Percentiles rank a stretch among this genome's conserved stretches.
Conservation (phyloP, 371 early-diverging fungal species). For the Blakeslea trispora region DNA sequence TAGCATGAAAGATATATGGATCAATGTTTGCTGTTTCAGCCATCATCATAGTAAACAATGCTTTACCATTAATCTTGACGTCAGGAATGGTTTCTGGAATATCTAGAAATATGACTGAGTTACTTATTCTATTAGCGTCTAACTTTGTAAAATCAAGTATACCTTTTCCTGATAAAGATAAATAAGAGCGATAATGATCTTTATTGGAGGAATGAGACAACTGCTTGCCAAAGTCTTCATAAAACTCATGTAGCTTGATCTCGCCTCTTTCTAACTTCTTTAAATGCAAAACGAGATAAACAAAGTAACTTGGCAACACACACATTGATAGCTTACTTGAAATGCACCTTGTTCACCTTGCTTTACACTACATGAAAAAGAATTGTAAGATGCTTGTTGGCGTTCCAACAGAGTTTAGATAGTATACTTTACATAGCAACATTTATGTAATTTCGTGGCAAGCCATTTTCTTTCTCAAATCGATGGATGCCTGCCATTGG, state of each 20-base stretch:
- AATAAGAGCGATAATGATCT: constrained; percentile 54
- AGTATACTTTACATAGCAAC: constrained; percentile 64
- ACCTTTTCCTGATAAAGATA: constrained; percentile 50
- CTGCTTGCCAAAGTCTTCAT: constrained; percentile 64
- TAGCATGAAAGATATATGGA: constrained; percentile 55
- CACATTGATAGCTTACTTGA: no score
- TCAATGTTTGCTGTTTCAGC: constrained; percentile 56
- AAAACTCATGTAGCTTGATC: constrained; percentile 62
- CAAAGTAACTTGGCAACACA: no score
- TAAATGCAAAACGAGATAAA: no score
- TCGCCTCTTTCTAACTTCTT: constrained; percentile 78
- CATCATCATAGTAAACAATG: constrained; percentile 76
- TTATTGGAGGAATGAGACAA: constrained; percentile 61
- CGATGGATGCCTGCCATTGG: constrained; percentile 78
- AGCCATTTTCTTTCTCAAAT: constrained; percentile 62
- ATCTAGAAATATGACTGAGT: constrained; percentile 14
- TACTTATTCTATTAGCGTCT: no score
- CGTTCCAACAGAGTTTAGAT: neutral
- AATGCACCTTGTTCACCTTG: constrained; percentile 70
- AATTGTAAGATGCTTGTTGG: no score
- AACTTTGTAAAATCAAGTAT: no score
- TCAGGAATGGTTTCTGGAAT: constrained; percentile 40
- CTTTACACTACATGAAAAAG: constrained; percentile 44
- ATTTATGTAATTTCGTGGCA: constrained; percentile 84
- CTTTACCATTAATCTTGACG: constrained; percentile 62